phyloP scores from a whole-genome alignment of 2,329 filamentous ascomycete species.

The Fusarium odoratissimum region DNA sequence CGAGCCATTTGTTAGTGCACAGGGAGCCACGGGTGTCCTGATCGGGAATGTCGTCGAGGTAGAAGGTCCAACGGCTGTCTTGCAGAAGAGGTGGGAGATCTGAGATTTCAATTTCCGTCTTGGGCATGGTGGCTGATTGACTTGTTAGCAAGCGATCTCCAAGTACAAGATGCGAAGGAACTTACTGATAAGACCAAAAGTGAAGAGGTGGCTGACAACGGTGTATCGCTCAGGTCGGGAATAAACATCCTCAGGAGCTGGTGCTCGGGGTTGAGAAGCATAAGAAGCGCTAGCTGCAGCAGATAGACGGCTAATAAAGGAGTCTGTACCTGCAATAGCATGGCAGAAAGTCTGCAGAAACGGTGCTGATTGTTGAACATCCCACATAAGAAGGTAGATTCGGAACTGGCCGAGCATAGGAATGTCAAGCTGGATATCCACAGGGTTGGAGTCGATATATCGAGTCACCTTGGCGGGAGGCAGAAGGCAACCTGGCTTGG shows the following conservation, averaged over 20 bases:
- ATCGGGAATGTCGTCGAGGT: slow-evolving; percentile 73
- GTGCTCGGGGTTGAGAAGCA: slow-evolving; percentile 65
- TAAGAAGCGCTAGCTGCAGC: slow-evolving; percentile 72
- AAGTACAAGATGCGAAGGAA: slow-evolving; percentile 18
- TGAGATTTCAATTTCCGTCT: slow-evolving; percentile 72
- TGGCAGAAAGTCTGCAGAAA: slow-evolving; percentile 72
- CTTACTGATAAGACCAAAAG: slow-evolving; percentile 75
- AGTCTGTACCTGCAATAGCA: slow-evolving; percentile 61
- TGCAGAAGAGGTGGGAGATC: slow-evolving; percentile 72
- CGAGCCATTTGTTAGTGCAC: slow-evolving; percentile 78
- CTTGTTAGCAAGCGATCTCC: slow-evolving; percentile 20
- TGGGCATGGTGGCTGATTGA: slow-evolving; percentile 65
- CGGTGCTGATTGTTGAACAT: slow-evolving; percentile 64
- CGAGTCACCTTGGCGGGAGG: slow-evolving; percentile 77
- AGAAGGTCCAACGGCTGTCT: slow-evolving; percentile 77
- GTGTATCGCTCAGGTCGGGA: slow-evolving; percentile 76
- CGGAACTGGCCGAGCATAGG: slow-evolving; percentile 82
- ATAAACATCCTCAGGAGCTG: slow-evolving; percentile 73
- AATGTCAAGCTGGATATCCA: slow-evolving; percentile 82
- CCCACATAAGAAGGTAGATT: slow-evolving; percentile 76
- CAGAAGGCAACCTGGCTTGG: slow-evolving; percentile 66
- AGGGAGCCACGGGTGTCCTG: slow-evolving; percentile 62
- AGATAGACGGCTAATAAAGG: slow-evolving; percentile 70
- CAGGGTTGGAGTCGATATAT: slow-evolving; percentile 81
- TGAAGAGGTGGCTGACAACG: slow-evolving; percentile 74